Evolutionary conservation across 106 monocot genomes (phyloP).

Genomic region (Acorus calamus): DNA sequence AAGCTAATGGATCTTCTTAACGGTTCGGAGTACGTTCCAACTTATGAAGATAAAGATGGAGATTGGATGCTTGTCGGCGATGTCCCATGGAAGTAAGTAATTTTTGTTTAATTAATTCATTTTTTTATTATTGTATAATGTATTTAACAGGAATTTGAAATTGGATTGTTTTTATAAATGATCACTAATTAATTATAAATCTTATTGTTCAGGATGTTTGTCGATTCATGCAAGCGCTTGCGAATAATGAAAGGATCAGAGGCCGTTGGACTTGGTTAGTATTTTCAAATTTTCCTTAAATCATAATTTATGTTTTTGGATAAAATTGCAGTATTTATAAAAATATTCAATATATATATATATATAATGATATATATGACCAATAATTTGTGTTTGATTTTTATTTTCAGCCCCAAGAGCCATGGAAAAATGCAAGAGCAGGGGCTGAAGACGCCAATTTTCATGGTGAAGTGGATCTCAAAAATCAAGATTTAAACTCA

Average conservation of each 20-base stretch:
- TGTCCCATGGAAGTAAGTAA: slow-evolving; percentile 91
- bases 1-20: slow-evolving; percentile 59
- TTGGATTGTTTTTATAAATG: too few relatives aligned
- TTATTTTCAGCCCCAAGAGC: slow-evolving; percentile 43
- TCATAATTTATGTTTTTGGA: not conserved
- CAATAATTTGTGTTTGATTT: not conserved
- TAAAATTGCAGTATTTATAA: not conserved
- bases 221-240: slow-evolving; percentile 87
- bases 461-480: too few relatives aligned
- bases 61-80: slow-evolving; percentile 97
- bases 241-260: slow-evolving; percentile 94
- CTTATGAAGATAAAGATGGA: slow-evolving; percentile 92
- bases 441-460: slow-evolving; percentile 19
- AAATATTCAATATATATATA: not conserved
- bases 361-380: not conserved
- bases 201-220: slow-evolving; percentile 65
- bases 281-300: not conserved
- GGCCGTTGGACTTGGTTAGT: slow-evolving; percentile 76
- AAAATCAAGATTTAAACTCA: too few relatives aligned
- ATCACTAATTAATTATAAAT: not conserved
- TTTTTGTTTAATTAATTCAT: not conserved
- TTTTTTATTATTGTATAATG: too few relatives aligned
- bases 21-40: slow-evolving; percentile 70
- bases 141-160: too few relatives aligned
- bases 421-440: slow-evolving; percentile 59